These are phyloP conservation scores for Chlorophyllum brunneum DNA, from an alignment of 768 basidiomycete genomes.

Conservation along the genomic window DNA sequence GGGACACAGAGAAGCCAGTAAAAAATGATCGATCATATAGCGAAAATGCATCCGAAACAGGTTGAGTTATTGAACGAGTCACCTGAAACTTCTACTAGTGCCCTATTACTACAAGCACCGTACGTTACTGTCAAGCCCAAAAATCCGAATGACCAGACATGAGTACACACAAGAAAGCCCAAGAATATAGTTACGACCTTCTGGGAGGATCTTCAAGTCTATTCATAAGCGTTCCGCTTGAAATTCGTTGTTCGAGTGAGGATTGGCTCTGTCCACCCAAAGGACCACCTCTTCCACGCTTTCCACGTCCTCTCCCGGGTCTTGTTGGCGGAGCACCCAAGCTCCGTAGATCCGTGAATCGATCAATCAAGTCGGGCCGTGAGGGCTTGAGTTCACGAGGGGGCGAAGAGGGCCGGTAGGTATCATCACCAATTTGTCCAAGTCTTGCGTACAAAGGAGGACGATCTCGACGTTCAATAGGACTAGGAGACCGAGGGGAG, in stretches of 20 bases:
- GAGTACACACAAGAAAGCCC: neutral
- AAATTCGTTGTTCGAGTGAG: slow-evolving; percentile 9
- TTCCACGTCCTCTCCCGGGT: slow-evolving; percentile 3
- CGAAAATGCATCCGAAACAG: no score
- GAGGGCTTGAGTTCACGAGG: neutral
- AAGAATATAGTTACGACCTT: neutral
- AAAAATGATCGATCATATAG: no score
- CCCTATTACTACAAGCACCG: no score
- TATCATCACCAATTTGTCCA: neutral
- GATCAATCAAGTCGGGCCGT: slow-evolving; percentile 1
- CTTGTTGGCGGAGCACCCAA: neutral
- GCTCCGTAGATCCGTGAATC: neutral
- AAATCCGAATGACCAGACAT: neutral
- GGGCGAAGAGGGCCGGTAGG: neutral
- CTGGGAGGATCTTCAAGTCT: slow-evolving; percentile 6
- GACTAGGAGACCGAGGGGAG: slow-evolving; percentile 4
- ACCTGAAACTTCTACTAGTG: no score
- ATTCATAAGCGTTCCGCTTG: neutral
- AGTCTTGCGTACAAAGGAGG: neutral
- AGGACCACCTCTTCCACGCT: slow-evolving; percentile 3
- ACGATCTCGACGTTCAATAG: neutral
- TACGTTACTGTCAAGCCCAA: no score
- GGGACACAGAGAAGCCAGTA: no score
- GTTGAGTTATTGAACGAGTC: no score
- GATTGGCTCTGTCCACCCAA: neutral